Percentiles rank a stretch among this genome's conserved stretches.
These are phyloP conservation scores for Diplodia intermedia DNA, from an alignment of 2,329 filamentous ascomycete genomes.

Conservation along the genomic window DNA sequence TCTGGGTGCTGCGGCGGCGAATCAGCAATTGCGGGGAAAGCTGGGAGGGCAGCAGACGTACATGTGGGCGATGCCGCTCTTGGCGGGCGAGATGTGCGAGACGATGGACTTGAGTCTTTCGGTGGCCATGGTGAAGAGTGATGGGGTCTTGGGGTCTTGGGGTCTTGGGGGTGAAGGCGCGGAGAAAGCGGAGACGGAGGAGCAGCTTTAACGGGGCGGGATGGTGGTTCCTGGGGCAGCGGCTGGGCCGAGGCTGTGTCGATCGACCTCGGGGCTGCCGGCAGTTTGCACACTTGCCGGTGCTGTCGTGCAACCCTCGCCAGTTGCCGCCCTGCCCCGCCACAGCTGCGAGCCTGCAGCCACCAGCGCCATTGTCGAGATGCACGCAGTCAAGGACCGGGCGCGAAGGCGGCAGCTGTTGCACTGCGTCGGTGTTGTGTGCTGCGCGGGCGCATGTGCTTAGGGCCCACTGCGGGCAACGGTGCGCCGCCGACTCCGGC, in stretches of 20 bases:
- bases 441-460: neutral
- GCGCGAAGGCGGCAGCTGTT: neutral
- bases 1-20: constrained; percentile 69
- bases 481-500: constrained; percentile 1
- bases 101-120: constrained; percentile 88
- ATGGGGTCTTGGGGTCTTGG: neutral
- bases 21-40: constrained; percentile 27
- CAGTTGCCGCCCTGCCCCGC: neutral
- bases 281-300: constrained; percentile 20
- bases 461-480: neutral
- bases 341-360: constrained; percentile 1
- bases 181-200: constrained; percentile 28
- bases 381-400: neutral
- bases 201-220: constrained; percentile 29
- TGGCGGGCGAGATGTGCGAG: constrained; percentile 80
- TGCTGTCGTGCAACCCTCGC: neutral
- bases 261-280: constrained; percentile 33
- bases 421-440: too few species aligned
- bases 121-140: constrained; percentile 66
- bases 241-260: constrained; percentile 29
- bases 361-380: neutral
- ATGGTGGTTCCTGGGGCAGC: constrained; percentile 18
- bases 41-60: constrained; percentile 58
- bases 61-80: constrained; percentile 76
- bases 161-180: neutral